Evolutionary conservation across 768 basidiomycete genomes (phyloP).

Genomic region (Suillus americanus): DNA sequence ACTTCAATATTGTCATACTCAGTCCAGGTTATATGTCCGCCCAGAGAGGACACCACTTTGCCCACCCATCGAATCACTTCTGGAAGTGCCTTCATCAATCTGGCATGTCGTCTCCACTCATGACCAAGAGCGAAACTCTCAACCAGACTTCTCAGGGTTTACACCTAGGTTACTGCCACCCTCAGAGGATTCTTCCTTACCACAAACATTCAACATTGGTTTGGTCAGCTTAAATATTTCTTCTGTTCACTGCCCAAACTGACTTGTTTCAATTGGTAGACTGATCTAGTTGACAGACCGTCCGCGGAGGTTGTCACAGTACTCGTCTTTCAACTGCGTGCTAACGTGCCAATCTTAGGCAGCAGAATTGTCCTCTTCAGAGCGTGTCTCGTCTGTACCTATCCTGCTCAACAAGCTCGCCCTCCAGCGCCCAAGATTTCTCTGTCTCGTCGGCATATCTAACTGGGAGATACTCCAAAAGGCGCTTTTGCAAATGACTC

Average conservation of each 20-base stretch:
- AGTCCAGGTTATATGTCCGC: slow-evolving; percentile 74
- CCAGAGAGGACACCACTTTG: slow-evolving; percentile 74
- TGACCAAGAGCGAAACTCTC: background rate
- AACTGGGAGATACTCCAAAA: slow-evolving; percentile 51
- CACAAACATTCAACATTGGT: slow-evolving; percentile 58
- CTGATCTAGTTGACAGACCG: slow-evolving; percentile 71
- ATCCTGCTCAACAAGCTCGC: slow-evolving; percentile 59
- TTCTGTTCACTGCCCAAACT: background rate
- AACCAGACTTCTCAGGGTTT: slow-evolving; percentile 43
- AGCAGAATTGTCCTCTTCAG: slow-evolving; percentile 51
- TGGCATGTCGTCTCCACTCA: slow-evolving; percentile 35
- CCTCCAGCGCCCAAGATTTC: slow-evolving; percentile 55
- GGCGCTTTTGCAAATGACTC: slow-evolving; percentile 32
- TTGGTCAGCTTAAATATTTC: slow-evolving; percentile 46
- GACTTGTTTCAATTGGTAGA: slow-evolving; percentile 40
- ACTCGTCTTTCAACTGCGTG: background rate
- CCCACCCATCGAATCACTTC: slow-evolving; percentile 80
- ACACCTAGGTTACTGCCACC: slow-evolving; percentile 54
- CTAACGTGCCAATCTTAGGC: slow-evolving; percentile 35
- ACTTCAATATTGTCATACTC: background rate
- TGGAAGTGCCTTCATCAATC: slow-evolving; percentile 72
- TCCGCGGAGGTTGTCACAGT: slow-evolving; percentile 51
- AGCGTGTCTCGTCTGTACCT: slow-evolving; percentile 56
- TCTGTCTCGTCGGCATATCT: slow-evolving; percentile 78
- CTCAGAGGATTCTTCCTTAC: slow-evolving; percentile 59